Conservation (phyloP, 208 protist genomes). For the Leishmania mexicana region DNA sequence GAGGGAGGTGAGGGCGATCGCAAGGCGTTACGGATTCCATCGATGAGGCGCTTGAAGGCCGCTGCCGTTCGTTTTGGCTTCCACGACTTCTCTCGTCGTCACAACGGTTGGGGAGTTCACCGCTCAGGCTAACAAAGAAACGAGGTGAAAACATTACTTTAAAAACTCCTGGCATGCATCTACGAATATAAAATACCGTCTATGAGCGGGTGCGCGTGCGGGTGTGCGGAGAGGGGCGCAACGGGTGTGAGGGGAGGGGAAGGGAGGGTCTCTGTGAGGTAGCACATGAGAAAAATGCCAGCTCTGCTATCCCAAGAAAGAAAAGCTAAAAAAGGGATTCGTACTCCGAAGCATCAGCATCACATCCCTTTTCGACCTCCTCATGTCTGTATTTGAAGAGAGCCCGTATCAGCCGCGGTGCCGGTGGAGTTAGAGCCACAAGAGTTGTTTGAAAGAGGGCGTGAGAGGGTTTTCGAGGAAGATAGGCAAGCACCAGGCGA, state of each 20-base stretch:
- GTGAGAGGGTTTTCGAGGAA: neutral
- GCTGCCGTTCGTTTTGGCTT: no score
- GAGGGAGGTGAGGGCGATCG: neutral
- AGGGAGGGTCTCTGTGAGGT: neutral
- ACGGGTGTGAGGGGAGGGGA: neutral
- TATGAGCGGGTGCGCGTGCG: neutral
- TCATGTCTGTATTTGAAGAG: no score
- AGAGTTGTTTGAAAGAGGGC: neutral
- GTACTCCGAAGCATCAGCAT: neutral
- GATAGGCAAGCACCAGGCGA: neutral
- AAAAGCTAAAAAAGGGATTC: neutral
- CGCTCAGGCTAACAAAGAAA: neutral
- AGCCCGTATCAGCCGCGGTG: neutral
- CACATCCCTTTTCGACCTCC: neutral
- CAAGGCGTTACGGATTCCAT: neutral
- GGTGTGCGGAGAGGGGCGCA: neutral
- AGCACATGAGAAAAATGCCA: no score
- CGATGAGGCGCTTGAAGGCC: neutral
- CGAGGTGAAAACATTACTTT: neutral
- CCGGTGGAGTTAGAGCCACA: neutral
- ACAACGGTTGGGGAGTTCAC: neutral
- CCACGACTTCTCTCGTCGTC: neutral
- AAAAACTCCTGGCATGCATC: neutral
- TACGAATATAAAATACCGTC: neutral
- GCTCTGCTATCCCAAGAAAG: neutral